Base-by-base conservation (phyloP, 306 rosid species). In the Oemleria cerasiformis region DNA sequence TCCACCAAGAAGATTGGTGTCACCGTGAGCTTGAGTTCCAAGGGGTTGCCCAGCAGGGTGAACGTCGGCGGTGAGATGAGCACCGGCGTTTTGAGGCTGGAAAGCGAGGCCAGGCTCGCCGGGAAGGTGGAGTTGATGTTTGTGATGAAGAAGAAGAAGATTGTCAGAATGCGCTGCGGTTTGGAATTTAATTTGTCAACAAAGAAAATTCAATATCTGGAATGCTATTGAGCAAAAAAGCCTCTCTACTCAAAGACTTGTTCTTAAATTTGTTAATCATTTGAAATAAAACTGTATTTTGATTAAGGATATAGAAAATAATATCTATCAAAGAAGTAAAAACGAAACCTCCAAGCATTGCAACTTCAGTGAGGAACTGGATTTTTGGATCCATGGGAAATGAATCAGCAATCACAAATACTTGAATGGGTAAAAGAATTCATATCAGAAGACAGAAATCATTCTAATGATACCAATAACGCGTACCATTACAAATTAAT, bases 51-150 rank as follows among this genome's bases (percentile, higher is more conserved):
- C 6, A 61, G 5, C 34, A 50, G 38, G 0, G 49, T 1, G 12
- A 68, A 15, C 3, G 25, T 56, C 10, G 4, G 56, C 4, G 49
- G 4, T 7, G 63, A 38, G 0, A 25, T 75, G 30, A 40, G 48
- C 47, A 16, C 21, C 0, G 74, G 79, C 13, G 54, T 50, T 13
- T 19, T 75, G 63, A n/a, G 45, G 10, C 69, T 75, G 44, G 11
- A 0, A 0, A 50, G 74, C 69, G 20, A 40, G 0, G 79, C 64
- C 5, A 25, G 9, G 45, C 10, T 60, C 41, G 49, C 20, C 0
- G 79, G 79, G 44, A 68, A 50, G 57, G 79, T 75, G 39, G 79
- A 60, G n/a, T 23, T 75, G 39, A 15, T 70, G 74, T 5, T 70
- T 14, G 74, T 56, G 65, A 56, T 70, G 55, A 70, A 70, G 74